Evolutionary conservation across 169 alveolate species (phyloP), one percentile per base, ranked within the genome.

Genomic region (Cryptosporidium sp.): DNA sequence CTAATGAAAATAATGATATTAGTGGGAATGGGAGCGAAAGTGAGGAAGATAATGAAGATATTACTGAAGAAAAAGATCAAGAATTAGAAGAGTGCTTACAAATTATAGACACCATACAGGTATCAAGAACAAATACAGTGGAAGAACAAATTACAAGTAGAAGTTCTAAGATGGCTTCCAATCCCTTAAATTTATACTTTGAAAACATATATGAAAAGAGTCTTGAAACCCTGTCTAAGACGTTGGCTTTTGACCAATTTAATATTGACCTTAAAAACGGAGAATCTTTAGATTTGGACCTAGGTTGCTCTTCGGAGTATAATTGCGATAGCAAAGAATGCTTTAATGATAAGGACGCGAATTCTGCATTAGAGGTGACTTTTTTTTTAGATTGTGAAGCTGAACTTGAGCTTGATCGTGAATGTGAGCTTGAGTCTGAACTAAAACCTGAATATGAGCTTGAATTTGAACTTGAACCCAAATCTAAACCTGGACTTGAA

Each of bases 121-220:
- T 65, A 65, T 39, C 23, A n/a, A n/a, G 31, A 16, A 37, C n/a
- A 31, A 7, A 33, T 26, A 55, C 16, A 50, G 35, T 43, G 8
- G 45, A 31, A 18, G 85, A 23, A 23, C 45, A 35, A 21, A 71
- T 7, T 14, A 43, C 8, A 6, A 43, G 67, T 67, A 43, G 18
- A n/a, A 43, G 67, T 67, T 71, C 85, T 39, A 12, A 50, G 0
- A 50, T 71, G 39, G 41, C 31, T 48, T 71, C 85, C 7, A 71
- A 45, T 50, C 31, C 48, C 10, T 35, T 71, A 50, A 48, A 43
- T 12, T 14, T 55, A 0, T 71, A 71, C 69, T 71, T 71, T 48
- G 85, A 71, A 10, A 71, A 23, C 39, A 71, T 71, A 12, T 71
- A 71, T 43, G 85, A 43, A 6, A 43, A 50, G 5, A 31, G 69